Conservation (phyloP, 495 filamentous ascomycete genomes). For the Xylaria palmicola region DNA sequence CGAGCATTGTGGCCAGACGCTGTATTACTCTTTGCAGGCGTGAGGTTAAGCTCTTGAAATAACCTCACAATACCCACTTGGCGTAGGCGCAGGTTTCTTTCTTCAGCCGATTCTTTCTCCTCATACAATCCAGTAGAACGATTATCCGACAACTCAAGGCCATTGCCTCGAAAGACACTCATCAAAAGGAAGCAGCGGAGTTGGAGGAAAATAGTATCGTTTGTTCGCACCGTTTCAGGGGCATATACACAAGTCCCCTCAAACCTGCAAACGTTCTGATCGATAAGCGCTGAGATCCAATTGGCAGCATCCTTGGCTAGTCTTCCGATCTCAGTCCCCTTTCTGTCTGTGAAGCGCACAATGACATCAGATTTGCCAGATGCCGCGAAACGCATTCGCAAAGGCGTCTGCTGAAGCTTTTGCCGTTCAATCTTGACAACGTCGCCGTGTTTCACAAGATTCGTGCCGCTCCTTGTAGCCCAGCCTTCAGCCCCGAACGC, state of each 20-base stretch:
- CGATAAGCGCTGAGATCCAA: conserved; percentile 91
- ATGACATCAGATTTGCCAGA: conserved; percentile 72
- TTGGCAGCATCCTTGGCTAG: conserved; percentile 87
- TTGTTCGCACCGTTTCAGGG: conserved; percentile 78
- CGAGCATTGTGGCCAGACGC: conserved; percentile 75
- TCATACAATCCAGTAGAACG: conserved; percentile 60
- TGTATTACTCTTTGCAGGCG: conserved; percentile 70
- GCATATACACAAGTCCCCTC: conserved; percentile 89
- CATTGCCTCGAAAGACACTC: conserved; percentile 65
- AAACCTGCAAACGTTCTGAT: conserved; percentile 86
- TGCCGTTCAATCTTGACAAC: conserved; percentile 80
- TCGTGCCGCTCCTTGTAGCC: conserved; percentile 81
- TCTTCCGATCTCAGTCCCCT: conserved; percentile 81
- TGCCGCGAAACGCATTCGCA: conserved; percentile 47
- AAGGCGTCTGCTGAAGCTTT: conserved; percentile 59
- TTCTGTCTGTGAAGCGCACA: conserved; percentile 84
- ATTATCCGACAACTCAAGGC: conserved; percentile 64
- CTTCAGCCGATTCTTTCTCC: conserved; percentile 80
- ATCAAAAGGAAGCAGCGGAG: conserved; percentile 73
- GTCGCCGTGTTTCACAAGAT: conserved; percentile 74
- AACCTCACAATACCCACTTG: conserved; percentile 86
- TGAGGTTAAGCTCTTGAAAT: conserved; percentile 83
- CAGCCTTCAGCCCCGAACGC: conserved; percentile 90
- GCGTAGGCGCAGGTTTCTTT: conserved; percentile 77
- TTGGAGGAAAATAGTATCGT: conserved; percentile 91